phyloP scores from a whole-genome alignment of 805 yeast genomes.

The Candida cerambycidarum region DNA sequence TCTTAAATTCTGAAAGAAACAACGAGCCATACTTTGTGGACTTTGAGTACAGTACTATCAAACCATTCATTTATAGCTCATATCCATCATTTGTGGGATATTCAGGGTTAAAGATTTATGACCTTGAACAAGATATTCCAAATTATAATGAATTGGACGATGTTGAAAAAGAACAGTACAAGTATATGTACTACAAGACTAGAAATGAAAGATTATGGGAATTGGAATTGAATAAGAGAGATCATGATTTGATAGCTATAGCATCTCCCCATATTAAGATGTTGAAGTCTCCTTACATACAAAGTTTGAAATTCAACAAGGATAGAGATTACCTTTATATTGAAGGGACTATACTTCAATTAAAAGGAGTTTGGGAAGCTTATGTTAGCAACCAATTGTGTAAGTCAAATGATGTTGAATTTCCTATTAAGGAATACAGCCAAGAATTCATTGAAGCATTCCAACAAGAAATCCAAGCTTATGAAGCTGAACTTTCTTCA shows the following conservation, averaged over 20 bases:
- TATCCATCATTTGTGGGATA: conserved; percentile 85
- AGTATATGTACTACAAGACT: conserved; percentile 84
- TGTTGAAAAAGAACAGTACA: conserved; percentile 73
- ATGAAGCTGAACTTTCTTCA: conserved; percentile 65
- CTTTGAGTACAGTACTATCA: conserved; percentile 76
- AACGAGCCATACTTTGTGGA: conserved; percentile 60
- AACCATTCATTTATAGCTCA: conserved; percentile 76
- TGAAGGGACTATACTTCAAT: conserved; percentile 64
- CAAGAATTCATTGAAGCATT: conserved; percentile 60
- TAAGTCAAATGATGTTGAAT: conserved; percentile 37
- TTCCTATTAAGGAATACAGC: conserved; percentile 59
- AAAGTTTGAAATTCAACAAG: conserved; percentile 57
- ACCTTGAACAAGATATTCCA: conserved; percentile 71
- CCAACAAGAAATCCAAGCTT: conserved; percentile 56
- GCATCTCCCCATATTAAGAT: conserved; percentile 82
- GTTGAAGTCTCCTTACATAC: conserved; percentile 61
- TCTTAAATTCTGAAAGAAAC: conserved; percentile 41
- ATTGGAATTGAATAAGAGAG: conserved; percentile 60
- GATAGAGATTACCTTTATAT: conserved; percentile 62
- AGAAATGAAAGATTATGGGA: conserved; percentile 93
- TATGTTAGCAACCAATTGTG: conserved; percentile 60
- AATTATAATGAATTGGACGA: conserved; percentile 67
- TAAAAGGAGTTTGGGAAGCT: conserved; percentile 68
- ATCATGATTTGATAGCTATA: conserved; percentile 70
- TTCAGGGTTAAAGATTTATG: conserved; percentile 84